A percentile compares a stretch with the other conserved stretches of the same genome.
These are phyloP conservation scores for Xylariaceae sp. DNA, from an alignment of 2,329 filamentous ascomycete species.

Conservation along the genomic window DNA sequence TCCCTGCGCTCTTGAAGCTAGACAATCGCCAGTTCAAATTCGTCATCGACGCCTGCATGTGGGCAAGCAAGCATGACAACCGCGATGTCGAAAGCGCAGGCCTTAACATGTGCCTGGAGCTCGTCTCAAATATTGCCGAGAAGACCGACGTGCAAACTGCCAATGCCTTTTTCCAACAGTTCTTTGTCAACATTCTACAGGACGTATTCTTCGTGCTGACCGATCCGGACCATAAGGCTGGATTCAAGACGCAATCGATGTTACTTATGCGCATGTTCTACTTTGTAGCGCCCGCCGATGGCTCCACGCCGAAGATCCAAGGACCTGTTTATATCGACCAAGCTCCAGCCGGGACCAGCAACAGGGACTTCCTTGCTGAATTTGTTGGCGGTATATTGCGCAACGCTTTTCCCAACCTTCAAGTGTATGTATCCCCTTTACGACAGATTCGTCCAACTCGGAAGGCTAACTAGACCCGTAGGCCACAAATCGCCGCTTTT, in stretches of 20 bases:
- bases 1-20: conserved; percentile 89
- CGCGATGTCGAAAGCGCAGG: conserved; percentile 95
- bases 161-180: conserved; percentile 96
- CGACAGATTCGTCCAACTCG: not conserved
- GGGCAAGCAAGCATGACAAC: conserved; percentile 99
- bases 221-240: conserved; percentile 97
- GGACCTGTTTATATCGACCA: conserved; percentile 91
- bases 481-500: conserved; percentile 84
- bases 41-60: conserved; percentile 98
- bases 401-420: conserved; percentile 91
- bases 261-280: conserved; percentile 94
- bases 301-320: conserved; percentile 78
- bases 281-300: conserved; percentile 77
- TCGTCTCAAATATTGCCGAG: conserved; percentile 97
- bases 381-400: conserved; percentile 85
- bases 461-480: conserved; percentile 48
- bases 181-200: conserved; percentile 93
- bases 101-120: conserved; percentile 95
- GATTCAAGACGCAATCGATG: conserved; percentile 97
- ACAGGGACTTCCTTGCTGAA: conserved; percentile 86
- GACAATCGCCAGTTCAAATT: conserved; percentile 98
- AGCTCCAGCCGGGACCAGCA: conserved; percentile 79
- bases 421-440: conserved; percentile 64
- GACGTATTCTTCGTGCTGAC: conserved; percentile 98
- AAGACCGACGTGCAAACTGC: conserved; percentile 83